A percentile compares a stretch with the other conserved stretches of the same genome.
Conservation (phyloP, 2,329 filamentous ascomycete species). For the Phyllosticta ampelicida region DNA sequence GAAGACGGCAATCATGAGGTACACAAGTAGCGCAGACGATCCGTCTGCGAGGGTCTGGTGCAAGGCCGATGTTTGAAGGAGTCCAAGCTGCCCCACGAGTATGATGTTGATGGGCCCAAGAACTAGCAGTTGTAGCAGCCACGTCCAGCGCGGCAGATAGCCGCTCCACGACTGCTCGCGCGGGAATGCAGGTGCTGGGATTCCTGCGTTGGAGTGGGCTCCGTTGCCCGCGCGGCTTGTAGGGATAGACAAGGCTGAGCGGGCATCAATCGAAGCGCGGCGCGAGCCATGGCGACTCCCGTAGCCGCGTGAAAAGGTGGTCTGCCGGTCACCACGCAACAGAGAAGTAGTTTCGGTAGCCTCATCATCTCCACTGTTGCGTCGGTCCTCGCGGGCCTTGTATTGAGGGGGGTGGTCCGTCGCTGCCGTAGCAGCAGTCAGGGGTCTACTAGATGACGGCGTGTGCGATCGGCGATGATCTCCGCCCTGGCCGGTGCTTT, state of each 20-base stretch:
- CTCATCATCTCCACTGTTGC: constrained; percentile 24
- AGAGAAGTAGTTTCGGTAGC: constrained; percentile 48
- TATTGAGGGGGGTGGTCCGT: constrained; percentile 17
- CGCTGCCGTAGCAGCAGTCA: constrained; percentile 20
- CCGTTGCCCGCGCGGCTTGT: background rate
- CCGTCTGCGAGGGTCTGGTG: constrained; percentile 81
- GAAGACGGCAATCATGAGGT: constrained; percentile 57
- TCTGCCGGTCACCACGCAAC: constrained; percentile 36
- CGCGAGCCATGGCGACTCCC: constrained; percentile 33
- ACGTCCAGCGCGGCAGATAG: constrained; percentile 69
- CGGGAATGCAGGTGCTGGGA: constrained; percentile 1
- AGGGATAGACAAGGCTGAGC: constrained; percentile 10
- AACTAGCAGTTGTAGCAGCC: constrained; percentile 76
- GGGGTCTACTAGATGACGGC: constrained; percentile 26
- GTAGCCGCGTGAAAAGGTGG: constrained; percentile 38
- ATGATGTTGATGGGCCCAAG: constrained; percentile 69
- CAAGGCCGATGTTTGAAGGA: constrained; percentile 61
- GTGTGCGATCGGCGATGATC: constrained; percentile 16
- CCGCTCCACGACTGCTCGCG: constrained; percentile 77
- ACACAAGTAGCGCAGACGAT: constrained; percentile 57
- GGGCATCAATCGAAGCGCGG: constrained; percentile 27
- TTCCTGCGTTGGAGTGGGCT: background rate
- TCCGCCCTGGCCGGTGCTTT: constrained; percentile 11
- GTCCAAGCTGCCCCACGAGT: constrained; percentile 62
- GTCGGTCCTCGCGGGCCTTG: constrained; percentile 5